Conservation (phyloP, 371 early-diverging fungal genomes). For the Mortierella sp. region DNA sequence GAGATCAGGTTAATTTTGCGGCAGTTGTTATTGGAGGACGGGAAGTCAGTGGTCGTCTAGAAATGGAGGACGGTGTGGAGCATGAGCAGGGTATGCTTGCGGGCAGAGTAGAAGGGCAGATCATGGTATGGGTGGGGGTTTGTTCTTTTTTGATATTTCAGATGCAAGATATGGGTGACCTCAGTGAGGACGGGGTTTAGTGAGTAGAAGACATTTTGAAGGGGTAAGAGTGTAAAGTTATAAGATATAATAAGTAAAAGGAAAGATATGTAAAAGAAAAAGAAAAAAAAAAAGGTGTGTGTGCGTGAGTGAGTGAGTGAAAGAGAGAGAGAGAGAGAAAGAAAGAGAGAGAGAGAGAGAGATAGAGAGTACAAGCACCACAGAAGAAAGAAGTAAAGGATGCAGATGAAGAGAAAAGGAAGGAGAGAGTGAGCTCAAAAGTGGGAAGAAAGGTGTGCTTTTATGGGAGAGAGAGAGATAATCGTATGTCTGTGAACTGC, state of each 20-base stretch:
- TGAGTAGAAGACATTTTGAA: constrained; percentile 16
- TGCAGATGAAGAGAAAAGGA: not conserved
- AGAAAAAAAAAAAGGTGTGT: not conserved
- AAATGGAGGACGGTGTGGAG: constrained; percentile 4
- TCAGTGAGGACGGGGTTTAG: constrained; percentile 17
- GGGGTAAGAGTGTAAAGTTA: not conserved
- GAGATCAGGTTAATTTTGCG: not conserved
- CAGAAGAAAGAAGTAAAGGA: too few species aligned
- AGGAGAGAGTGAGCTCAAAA: not conserved
- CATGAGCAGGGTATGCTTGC: constrained; percentile 39
- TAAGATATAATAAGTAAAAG: not conserved
- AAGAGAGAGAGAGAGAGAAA: not conserved
- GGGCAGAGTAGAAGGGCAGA: constrained; percentile 24
- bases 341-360: not conserved
- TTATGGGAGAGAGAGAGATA: not conserved
- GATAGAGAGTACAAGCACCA: too few species aligned
- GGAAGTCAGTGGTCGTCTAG: not conserved
- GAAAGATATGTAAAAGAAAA: not conserved
- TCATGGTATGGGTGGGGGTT: constrained; percentile 35
- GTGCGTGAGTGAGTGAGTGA: not conserved
- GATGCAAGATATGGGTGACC: not conserved
- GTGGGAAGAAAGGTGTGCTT: constrained; percentile 1
- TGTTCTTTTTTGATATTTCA: not conserved
- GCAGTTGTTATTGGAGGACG: not conserved
- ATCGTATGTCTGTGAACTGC: not conserved